Base-by-base conservation (phyloP, 78 protist species). In the Dictyostelium citrinum region DNA sequence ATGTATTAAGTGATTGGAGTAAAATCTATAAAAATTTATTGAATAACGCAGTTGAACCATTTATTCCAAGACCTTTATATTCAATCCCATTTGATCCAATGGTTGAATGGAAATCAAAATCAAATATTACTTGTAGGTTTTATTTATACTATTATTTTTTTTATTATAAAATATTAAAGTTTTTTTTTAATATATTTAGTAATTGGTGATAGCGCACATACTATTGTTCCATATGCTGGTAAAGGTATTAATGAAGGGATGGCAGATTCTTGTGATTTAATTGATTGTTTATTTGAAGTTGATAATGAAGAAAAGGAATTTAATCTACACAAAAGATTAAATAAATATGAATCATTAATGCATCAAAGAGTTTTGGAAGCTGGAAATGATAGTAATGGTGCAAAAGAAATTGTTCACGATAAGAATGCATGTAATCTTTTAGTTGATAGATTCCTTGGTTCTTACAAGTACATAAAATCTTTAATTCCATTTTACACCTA, bases 181-280 rank as follows among this genome's bases (percentile, higher is more conserved):
- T 22, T 85, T 16, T 74, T 81, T 17, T 17, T 85, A 20, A 43
- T 43, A 43, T 43, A 6, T 43, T 2, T 55, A 55, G 64, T 70
- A 70, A 37, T 90, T 51, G 95, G 95, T 14, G 95, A 90, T 45
- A 74, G 79, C 41, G 85, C 95, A 1, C 95, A 90, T 29, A 60
- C 82, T 0, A 90, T 90, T 84, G 46, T 77, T 16, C 95, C 95
- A n/a, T 90, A 79, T 45, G 86, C 88, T 24, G 95, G 95, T 27
- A 49, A 45, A 37, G 95, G 95, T 67, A 45, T 80, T 31, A 90
- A 90, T 80, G 39, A 37, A 29, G 95, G 88, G 14, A 80, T 90
- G 86, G 16, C 27, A 0, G 95, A 90, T 82, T 46, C 81, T 14
- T 43, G 67, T 12, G 79, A 74, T 45, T n/a, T 90, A 16, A 35